phyloP scores from a whole-genome alignment of 2,329 filamentous ascomycete genomes.

The Cladosporium sp. region DNA sequence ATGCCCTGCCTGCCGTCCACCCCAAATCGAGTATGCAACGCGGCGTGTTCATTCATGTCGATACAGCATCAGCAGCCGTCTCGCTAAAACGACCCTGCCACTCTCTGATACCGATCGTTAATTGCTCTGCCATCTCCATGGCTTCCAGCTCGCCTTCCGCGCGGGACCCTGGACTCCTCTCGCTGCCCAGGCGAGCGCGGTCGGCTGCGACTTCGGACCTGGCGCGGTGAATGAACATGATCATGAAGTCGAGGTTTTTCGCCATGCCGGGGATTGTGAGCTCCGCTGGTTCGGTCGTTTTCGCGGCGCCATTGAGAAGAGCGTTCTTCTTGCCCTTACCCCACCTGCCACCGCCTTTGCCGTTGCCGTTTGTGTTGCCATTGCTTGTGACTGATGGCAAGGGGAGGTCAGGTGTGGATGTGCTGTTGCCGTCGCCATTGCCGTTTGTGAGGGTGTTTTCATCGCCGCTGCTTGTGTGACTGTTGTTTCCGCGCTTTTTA shows the following conservation, averaged over 20 bases:
- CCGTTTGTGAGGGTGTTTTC: constrained; percentile 19
- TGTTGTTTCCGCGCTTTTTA: constrained; percentile 36
- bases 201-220: constrained; percentile 80
- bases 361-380: constrained; percentile 7
- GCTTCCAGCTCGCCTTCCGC: constrained; percentile 7
- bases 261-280: constrained; percentile 53
- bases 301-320: constrained; percentile 38
- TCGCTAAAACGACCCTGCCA: constrained; percentile 16
- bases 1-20: neutral
- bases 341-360: constrained; percentile 17
- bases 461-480: constrained; percentile 30
- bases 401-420: constrained; percentile 8
- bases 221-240: constrained; percentile 86
- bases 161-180: constrained; percentile 9
- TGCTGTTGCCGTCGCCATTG: constrained; percentile 21
- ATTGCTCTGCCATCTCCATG: constrained; percentile 15
- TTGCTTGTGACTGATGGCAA: neutral
- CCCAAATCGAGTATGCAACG: neutral
- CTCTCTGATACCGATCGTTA: constrained; percentile 13
- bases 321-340: constrained; percentile 27
- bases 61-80: neutral
- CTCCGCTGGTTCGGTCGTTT: constrained; percentile 70
- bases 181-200: constrained; percentile 44
- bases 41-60: neutral
- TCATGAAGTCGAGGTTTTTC: constrained; percentile 71